Percentiles rank a stretch among this genome's conserved stretches.
Evolutionary conservation across 441 rosid species (phyloP).

Genomic region (Omphalea diandra): DNA sequence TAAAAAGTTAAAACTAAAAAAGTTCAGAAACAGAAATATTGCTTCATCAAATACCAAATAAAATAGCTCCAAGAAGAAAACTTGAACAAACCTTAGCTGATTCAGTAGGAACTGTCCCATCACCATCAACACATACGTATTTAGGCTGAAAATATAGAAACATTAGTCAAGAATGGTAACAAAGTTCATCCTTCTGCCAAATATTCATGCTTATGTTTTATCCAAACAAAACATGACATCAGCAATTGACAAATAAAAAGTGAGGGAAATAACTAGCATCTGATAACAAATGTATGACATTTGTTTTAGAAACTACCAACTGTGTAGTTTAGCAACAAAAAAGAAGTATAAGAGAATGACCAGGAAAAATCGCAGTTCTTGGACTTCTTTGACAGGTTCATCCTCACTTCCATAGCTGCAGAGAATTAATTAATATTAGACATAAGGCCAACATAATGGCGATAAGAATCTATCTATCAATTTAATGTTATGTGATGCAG

Average conservation of each 20-base stretch:
- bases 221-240: background rate
- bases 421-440: constrained; percentile 22
- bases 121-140: constrained; percentile 85
- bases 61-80: background rate
- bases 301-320: background rate
- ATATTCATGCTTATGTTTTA: background rate
- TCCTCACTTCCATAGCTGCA: constrained; percentile 89
- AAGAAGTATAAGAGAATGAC: constrained; percentile 33
- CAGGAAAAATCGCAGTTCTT: constrained; percentile 57
- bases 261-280: background rate
- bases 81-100: constrained; percentile 71
- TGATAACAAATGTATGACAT: background rate
- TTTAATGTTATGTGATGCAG: too few species aligned
- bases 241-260: background rate
- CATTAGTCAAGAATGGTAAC: constrained; percentile 17
- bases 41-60: constrained; percentile 6
- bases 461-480: background rate
- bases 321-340: background rate
- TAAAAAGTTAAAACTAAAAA: background rate
- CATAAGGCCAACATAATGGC: background rate
- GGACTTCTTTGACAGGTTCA: constrained; percentile 58
- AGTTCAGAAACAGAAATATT: background rate
- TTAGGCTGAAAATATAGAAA: constrained; percentile 54
- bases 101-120: constrained; percentile 93
- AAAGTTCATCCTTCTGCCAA: constrained; percentile 1